Percentiles rank a stretch among this genome's conserved stretches.
These are phyloP conservation scores for Colletotrichum chrysophilum DNA, from an alignment of 2,329 filamentous ascomycete genomes.

Conservation along the genomic window DNA sequence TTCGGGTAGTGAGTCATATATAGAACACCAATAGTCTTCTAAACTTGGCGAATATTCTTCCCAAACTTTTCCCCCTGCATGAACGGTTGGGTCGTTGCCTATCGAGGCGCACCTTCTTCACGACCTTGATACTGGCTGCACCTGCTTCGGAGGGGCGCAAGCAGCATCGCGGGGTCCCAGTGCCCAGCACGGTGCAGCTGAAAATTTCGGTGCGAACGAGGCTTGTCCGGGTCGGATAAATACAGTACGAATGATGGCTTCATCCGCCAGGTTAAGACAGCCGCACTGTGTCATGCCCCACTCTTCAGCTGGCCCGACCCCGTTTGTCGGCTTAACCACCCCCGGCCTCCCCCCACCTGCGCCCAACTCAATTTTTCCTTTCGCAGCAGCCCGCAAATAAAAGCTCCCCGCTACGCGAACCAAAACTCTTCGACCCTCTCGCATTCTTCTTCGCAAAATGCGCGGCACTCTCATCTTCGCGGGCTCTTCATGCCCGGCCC, in stretches of 20 bases:
- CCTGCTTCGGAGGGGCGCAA: neutral
- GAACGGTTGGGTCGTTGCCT: too few relatives aligned
- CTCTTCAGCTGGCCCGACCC: neutral
- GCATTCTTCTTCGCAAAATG: constrained; percentile 47
- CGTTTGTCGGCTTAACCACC: constrained; percentile 6
- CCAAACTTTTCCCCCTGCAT: neutral
- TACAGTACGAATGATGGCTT: neutral
- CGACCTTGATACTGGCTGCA: neutral
- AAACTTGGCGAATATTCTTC: fast-evolving
- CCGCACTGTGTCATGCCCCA: neutral
- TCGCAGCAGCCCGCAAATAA: constrained; percentile 11
- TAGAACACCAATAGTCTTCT: neutral
- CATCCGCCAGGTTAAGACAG: neutral
- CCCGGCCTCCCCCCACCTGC: neutral
- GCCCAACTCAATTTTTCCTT: constrained; percentile 19
- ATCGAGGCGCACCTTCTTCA: neutral
- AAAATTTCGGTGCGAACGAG: neutral
- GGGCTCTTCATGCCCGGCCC: constrained; percentile 69
- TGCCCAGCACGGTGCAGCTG: constrained; percentile 1
- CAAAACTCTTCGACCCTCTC: constrained; percentile 27
- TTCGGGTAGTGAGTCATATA: neutral
- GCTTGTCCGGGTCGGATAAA: constrained; percentile 3
- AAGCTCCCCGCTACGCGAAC: constrained; percentile 30
- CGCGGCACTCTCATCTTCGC: constrained; percentile 72
- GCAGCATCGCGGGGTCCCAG: neutral